Conservation (phyloP, 768 basidiomycete species). For the Aureoboletus auriporus region DNA sequence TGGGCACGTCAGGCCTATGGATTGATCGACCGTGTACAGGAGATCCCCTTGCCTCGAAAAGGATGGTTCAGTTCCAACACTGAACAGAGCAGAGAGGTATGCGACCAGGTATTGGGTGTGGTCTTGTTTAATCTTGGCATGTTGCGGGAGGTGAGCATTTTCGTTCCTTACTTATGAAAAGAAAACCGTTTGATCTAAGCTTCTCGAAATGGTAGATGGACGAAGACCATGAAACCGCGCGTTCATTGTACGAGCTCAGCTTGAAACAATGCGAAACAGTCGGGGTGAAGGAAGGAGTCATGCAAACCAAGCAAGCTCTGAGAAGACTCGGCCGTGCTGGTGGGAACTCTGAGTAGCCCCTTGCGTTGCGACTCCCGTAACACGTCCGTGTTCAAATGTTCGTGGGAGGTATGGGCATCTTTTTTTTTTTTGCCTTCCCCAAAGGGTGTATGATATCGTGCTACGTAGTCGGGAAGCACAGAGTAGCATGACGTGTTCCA, state of each 20-base stretch:
- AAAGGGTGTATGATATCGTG: no score
- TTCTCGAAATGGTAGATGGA: constrained; percentile 26
- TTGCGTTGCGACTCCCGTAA: neutral
- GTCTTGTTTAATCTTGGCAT: constrained; percentile 61
- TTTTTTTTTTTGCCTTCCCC: no score
- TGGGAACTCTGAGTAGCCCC: neutral
- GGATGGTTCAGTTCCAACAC: constrained; percentile 18
- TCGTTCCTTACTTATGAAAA: neutral
- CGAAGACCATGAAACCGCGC: constrained; percentile 26
- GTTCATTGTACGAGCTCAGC: constrained; percentile 30
- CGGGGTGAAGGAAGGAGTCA: constrained; percentile 33
- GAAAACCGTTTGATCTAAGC: neutral
- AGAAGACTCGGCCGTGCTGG: constrained; percentile 22
- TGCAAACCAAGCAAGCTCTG: constrained; percentile 32
- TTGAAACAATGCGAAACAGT: constrained; percentile 28
- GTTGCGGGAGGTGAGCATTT: constrained; percentile 39
- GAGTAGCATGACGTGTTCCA: no score
- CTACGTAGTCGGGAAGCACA: no score
- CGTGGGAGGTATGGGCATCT: no score
- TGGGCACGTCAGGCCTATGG: constrained; percentile 55
- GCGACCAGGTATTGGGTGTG: constrained; percentile 54
- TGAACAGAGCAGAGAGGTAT: constrained; percentile 34
- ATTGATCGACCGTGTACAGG: constrained; percentile 27
- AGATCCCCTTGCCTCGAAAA: constrained; percentile 10
- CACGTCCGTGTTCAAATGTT: no score